These are phyloP conservation scores for Dactylonectria estremocensis DNA, from an alignment of 2,329 filamentous ascomycete genomes.

Conservation along the genomic window DNA sequence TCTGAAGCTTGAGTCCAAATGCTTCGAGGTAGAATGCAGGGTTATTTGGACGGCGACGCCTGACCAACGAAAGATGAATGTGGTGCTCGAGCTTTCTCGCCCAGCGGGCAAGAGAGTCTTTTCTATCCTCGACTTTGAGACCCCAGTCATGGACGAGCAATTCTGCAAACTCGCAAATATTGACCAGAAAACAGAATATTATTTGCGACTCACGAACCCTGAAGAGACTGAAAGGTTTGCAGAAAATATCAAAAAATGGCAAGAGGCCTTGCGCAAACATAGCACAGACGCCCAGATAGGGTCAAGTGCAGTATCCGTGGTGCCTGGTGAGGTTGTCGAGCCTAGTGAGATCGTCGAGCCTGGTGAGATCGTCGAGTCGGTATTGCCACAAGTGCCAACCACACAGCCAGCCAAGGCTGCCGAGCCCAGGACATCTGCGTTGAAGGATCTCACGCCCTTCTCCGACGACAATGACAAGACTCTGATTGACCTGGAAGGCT, in stretches of 20 bases:
- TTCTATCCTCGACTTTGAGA: constrained; percentile 42
- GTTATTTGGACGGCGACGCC: constrained; percentile 36
- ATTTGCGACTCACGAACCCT: constrained; percentile 37
- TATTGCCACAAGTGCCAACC: not conserved
- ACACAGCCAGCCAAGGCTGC: no score
- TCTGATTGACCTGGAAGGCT: constrained; percentile 34
- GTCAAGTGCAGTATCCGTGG: not conserved
- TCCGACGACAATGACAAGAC: not conserved
- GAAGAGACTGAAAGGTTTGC: constrained; percentile 38
- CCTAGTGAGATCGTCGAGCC: not conserved
- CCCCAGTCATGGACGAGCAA: constrained; percentile 35
- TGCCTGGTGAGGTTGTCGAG: not conserved
- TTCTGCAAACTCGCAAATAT: constrained; percentile 41
- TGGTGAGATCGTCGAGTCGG: not conserved
- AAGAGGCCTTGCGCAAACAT: constrained; percentile 19
- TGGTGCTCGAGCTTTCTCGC: constrained; percentile 38
- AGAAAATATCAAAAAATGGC: constrained; percentile 22
- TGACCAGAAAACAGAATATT: constrained; percentile 17
- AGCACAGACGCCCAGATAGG: not conserved
- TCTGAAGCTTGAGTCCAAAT: constrained; percentile 17
- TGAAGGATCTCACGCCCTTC: not conserved
- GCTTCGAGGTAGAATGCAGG: constrained; percentile 30
- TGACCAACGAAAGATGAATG: no score
- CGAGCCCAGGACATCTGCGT: not conserved
- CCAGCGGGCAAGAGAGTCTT: constrained; percentile 32